Conservation (phyloP, 345 rosid species). For the Ricinus communis region DNA sequence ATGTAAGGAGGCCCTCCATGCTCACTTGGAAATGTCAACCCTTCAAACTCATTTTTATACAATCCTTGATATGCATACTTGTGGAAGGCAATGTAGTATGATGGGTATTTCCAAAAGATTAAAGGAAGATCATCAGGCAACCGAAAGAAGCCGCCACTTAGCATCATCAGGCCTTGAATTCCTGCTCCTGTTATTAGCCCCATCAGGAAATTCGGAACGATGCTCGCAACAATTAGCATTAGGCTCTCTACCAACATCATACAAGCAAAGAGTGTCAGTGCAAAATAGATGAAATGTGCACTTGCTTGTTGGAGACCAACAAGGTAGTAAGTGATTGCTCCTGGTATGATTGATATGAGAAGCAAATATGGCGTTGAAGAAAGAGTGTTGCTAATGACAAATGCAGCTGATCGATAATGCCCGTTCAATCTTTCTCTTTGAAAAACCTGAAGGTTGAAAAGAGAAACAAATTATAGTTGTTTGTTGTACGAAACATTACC, state of each 20-base stretch:
- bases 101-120: constrained; percentile 46
- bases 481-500: background rate
- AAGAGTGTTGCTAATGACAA: constrained; percentile 48
- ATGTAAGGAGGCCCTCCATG: constrained; percentile 15
- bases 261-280: constrained; percentile 29
- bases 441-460: constrained; percentile 31
- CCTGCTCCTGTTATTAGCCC: constrained; percentile 57
- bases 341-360: constrained; percentile 43
- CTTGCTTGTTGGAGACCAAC: constrained; percentile 38
- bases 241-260: constrained; percentile 56
- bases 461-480: constrained; percentile 13
- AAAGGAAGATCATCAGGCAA: constrained; percentile 42
- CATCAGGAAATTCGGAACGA: constrained; percentile 54
- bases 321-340: constrained; percentile 41
- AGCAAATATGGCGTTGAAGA: constrained; percentile 47
- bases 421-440: constrained; percentile 56
- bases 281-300: constrained; percentile 39
- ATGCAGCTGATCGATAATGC: constrained; percentile 49
- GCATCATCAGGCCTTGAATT: constrained; percentile 52
- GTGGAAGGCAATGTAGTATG: constrained; percentile 44
- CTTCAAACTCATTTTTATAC: constrained; percentile 37
- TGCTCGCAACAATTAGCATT: constrained; percentile 57
- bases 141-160: constrained; percentile 50
- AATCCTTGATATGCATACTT: constrained; percentile 35
- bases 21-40: constrained; percentile 15